Conservation (phyloP, 768 basidiomycete species). For the Trametes gibbosa region DNA sequence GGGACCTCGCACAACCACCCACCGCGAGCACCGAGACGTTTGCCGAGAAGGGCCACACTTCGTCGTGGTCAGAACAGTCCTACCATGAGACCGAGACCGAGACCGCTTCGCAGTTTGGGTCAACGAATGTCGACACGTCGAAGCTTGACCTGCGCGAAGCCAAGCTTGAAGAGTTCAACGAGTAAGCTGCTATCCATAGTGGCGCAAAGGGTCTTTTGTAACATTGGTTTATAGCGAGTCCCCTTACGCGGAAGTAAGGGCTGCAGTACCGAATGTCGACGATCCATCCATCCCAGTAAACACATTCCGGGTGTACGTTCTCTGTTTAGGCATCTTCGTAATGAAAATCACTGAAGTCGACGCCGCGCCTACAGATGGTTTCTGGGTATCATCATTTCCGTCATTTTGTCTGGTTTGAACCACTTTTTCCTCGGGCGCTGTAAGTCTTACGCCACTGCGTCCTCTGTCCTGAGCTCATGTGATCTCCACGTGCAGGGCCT, state of each 20-base stretch:
- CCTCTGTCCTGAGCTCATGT: conserved; percentile 1
- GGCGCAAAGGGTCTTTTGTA: conserved; percentile 1
- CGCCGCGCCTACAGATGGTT: conserved; percentile 61
- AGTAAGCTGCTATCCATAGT: conserved; percentile 45
- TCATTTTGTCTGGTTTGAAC: conserved; percentile 59
- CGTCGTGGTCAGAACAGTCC: conserved; percentile 45
- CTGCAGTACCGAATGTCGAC: conserved; percentile 77
- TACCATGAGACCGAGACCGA: conserved; percentile 53
- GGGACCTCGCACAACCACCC: conserved; percentile 47
- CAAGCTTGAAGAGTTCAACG: conserved; percentile 59
- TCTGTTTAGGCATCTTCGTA: not conserved
- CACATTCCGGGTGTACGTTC: conserved; percentile 68
- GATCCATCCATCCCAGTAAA: conserved; percentile 77
- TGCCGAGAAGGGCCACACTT: conserved; percentile 40
- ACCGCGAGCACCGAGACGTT: conserved; percentile 37
- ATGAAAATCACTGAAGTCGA: not conserved
- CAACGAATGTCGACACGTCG: conserved; percentile 28
- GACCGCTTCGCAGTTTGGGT: too few relatives aligned
- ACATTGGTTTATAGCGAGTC: conserved; percentile 59
- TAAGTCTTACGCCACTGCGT: conserved; percentile 10
- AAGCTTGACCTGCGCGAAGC: conserved; percentile 33
- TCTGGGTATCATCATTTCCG: conserved; percentile 59
- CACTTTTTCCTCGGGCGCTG: conserved; percentile 36
- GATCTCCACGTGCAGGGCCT: conserved; percentile 46
- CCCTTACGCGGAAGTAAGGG: conserved; percentile 86